Conservation (phyloP, 2,329 filamentous ascomycete genomes). For the Nemania sp. region DNA sequence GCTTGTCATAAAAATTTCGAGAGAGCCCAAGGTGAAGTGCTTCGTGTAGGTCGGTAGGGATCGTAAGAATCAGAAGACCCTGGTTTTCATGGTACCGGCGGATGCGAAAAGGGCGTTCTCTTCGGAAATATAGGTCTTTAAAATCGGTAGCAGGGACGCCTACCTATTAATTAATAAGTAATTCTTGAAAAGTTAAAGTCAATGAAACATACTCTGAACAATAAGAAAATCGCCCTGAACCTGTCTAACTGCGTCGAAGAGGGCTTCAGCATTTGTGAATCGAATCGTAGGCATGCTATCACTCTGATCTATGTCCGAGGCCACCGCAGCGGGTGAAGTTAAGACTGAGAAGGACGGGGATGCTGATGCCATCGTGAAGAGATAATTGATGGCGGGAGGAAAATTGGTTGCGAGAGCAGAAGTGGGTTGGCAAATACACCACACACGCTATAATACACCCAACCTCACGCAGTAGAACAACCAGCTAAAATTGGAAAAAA, state of each 20-base stretch:
- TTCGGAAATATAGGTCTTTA: not conserved
- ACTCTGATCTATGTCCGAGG: not conserved
- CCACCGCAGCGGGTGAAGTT: not conserved
- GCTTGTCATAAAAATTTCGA: not conserved
- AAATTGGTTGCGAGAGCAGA: not conserved
- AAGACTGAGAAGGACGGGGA: no score
- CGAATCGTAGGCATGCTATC: not conserved
- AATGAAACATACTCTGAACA: not conserved
- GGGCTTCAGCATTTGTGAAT: slow-evolving; percentile 3
- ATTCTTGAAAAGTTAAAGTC: not conserved
- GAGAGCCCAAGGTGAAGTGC: not conserved
- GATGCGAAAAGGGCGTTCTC: slow-evolving; percentile 1
- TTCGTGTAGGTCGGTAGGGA: not conserved
- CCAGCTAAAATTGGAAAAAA: no score
- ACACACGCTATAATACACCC: no score
- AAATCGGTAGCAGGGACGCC: not conserved
- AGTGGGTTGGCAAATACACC: no score
- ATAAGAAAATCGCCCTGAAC: not conserved
- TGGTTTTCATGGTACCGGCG: not conserved
- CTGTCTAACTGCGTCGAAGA: slow-evolving; percentile 1
- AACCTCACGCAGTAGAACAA: no score
- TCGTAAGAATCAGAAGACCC: slow-evolving; percentile 1
- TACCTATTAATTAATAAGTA: slow-evolving; percentile 3
- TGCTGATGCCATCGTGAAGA: slow-evolving; percentile 3
- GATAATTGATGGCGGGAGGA: not conserved